Evolutionary conservation across 768 basidiomycete genomes (phyloP).

Genomic region (Tephrocybe sp.): DNA sequence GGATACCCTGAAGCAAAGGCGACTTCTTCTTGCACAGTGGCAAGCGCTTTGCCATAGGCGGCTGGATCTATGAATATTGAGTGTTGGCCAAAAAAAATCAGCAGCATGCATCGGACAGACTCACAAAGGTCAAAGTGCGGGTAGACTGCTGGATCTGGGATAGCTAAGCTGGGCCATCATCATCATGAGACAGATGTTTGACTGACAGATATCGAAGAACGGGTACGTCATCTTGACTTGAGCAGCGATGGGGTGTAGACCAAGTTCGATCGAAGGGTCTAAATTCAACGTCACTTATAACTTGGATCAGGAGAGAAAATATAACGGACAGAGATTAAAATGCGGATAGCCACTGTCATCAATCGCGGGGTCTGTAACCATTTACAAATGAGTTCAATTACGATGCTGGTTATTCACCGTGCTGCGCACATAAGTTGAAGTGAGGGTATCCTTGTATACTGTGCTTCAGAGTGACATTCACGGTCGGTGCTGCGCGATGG

Average conservation of each 20-base stretch:
- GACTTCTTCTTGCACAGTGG: not conserved
- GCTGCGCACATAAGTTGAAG: slow-evolving; percentile 31
- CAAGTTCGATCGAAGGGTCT: slow-evolving; percentile 1
- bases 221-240: slow-evolving; percentile 3
- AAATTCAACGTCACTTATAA: not conserved
- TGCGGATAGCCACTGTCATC: slow-evolving; percentile 14
- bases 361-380: not conserved
- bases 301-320: not conserved
- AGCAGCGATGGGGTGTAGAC: not conserved
- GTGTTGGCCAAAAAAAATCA: not conserved
- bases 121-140: slow-evolving; percentile 26
- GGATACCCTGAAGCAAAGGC: not conserved
- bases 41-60: not conserved
- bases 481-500: not conserved
- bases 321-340: slow-evolving; percentile 32
- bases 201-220: slow-evolving; percentile 9
- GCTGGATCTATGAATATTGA: slow-evolving; percentile 4
- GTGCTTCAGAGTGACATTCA: not conserved
- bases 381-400: not conserved
- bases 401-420: not conserved
- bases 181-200: not conserved
- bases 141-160: slow-evolving; percentile 34
- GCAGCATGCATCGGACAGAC: not conserved
- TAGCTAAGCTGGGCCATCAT: not conserved
- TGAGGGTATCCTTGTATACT: slow-evolving; percentile 13